These are phyloP conservation scores for Colletotrichum horii DNA, from an alignment of 2,329 filamentous ascomycete species.

Conservation along the genomic window DNA sequence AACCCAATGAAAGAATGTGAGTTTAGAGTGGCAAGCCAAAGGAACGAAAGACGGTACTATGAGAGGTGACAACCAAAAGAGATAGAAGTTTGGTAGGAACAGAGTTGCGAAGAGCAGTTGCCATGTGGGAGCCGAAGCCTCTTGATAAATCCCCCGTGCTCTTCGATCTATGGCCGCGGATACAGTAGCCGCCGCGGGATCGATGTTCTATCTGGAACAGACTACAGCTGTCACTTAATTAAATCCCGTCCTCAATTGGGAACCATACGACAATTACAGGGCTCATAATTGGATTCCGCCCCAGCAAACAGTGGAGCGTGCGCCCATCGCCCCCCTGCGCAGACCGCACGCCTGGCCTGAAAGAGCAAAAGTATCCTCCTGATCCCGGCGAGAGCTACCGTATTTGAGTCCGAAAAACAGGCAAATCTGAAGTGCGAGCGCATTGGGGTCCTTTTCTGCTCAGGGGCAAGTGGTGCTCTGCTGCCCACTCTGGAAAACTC, in stretches of 20 bases:
- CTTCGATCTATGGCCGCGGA: not conserved
- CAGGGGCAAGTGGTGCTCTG: not conserved
- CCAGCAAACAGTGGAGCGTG: not conserved
- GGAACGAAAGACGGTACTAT: not conserved
- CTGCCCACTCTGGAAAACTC: not conserved
- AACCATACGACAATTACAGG: not conserved
- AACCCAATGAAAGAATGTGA: not conserved
- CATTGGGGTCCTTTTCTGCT: not conserved
- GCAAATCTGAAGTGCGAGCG: not conserved
- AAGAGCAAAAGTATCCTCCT: not conserved
- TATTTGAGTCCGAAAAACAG: not conserved
- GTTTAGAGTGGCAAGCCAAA: not conserved
- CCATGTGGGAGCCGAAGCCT: not conserved
- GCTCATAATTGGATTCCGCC: not conserved
- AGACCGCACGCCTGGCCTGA: not conserved
- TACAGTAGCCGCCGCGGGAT: not conserved
- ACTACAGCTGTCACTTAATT: conserved; percentile 5
- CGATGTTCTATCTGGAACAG: not conserved
- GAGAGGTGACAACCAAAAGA: not conserved
- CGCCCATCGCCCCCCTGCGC: not conserved
- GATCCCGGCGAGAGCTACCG: not conserved
- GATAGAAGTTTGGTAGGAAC: not conserved
- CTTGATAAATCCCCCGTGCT: not conserved
- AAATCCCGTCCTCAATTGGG: not conserved
- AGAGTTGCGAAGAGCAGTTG: not conserved